A percentile compares a stretch with the other conserved stretches of the same genome.
phyloP scores from a whole-genome alignment of 176 grass and related monocot species.

The Avena insularis region DNA sequence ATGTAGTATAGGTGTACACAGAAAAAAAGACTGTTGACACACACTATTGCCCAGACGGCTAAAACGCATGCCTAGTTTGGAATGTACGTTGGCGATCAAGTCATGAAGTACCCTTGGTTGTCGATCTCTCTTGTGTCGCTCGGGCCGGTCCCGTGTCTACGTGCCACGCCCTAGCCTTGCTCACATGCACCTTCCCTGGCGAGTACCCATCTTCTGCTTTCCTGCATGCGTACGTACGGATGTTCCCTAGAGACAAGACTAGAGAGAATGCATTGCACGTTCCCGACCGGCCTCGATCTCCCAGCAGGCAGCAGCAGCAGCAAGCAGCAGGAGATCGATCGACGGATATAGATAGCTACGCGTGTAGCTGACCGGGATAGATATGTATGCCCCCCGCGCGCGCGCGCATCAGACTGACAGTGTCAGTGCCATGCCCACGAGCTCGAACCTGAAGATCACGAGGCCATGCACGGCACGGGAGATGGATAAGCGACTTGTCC shows the following conservation, averaged over 20 bases:
- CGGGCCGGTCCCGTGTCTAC: background rate
- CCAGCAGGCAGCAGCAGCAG: background rate
- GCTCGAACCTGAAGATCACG: background rate
- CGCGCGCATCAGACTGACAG: too few species aligned
- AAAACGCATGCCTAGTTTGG: background rate
- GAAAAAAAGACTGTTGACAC: background rate
- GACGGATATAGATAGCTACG: background rate
- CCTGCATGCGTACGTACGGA: background rate
- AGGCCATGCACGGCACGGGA: background rate
- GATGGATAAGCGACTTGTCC: conserved; percentile 14
- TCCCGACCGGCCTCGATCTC: background rate
- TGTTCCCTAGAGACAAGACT: background rate
- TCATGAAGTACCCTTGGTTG: background rate
- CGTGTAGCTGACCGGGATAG: background rate
- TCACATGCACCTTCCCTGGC: background rate
- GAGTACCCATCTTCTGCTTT: too few species aligned
- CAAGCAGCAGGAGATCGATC: background rate
- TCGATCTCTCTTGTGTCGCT: background rate
- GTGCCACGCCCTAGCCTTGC: background rate
- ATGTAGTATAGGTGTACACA: too few species aligned
- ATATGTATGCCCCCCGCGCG: too few species aligned
- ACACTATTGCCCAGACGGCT: background rate
- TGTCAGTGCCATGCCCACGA: background rate
- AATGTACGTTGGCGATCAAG: background rate
- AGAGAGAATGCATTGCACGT: background rate